Conservation (phyloP, 805 yeast species). For the Pichia kluyveri region DNA sequence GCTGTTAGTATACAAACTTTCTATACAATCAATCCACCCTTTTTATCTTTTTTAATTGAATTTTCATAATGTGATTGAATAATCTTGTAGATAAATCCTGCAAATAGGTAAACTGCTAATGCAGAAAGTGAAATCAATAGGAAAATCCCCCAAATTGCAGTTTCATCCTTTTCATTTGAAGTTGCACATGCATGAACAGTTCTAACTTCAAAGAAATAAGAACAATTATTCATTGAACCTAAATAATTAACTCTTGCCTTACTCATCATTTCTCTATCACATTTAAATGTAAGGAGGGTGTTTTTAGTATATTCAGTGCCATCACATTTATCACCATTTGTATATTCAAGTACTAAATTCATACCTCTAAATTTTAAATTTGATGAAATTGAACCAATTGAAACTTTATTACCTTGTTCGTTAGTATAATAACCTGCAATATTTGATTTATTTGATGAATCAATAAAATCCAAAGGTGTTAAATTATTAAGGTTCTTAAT, state of each 20-base stretch:
- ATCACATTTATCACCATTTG: slow-evolving; percentile 54
- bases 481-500: slow-evolving; percentile 20
- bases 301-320: slow-evolving; percentile 39
- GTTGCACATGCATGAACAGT: slow-evolving; percentile 85
- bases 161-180: slow-evolving; percentile 54
- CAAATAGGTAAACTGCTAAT: slow-evolving; percentile 33
- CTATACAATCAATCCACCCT: too few relatives aligned
- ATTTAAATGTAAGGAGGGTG: slow-evolving; percentile 60
- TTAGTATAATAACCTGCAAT: slow-evolving; percentile 55
- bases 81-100: slow-evolving; percentile 30
- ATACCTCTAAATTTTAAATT: slow-evolving; percentile 63
- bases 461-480: slow-evolving; percentile 25
- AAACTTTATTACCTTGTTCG: slow-evolving; percentile 30
- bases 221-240: slow-evolving; percentile 68
- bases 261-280: slow-evolving; percentile 65
- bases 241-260: slow-evolving; percentile 61
- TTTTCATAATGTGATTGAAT: slow-evolving; percentile 18
- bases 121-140: slow-evolving; percentile 39
- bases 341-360: slow-evolving; percentile 61
- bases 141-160: slow-evolving; percentile 59
- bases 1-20: too few relatives aligned
- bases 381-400: slow-evolving; percentile 55
- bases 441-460: slow-evolving; percentile 29
- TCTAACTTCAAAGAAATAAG: slow-evolving; percentile 74
- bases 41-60: background rate